Base-by-base conservation (phyloP, 192 early-diverging fungal species). In the Backusella psychrophila region DNA sequence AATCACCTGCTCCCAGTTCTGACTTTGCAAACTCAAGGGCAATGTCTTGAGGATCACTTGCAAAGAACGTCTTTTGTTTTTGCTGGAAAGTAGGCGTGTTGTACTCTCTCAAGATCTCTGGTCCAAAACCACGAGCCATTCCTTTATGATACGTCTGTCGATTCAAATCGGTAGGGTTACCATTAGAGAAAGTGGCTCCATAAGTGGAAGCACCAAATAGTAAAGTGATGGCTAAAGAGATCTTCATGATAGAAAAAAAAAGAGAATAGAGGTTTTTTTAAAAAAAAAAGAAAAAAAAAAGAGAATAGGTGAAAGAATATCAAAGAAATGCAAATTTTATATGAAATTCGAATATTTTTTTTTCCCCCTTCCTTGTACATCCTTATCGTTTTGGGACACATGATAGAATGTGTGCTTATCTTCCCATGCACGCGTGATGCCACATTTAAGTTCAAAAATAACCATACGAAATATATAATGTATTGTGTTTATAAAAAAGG, bases 1-100 rank as follows among this genome's bases (percentile, higher is more conserved):
- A 88, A 14, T 86, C 80, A 38, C 80, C 75, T 1, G 73, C 56
- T 6, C 85, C 82, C 17, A 87, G 72, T 2, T 75, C 53, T 19
- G 76, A 59, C 42, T 84, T 74, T 17, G 82, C 85, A 80, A 89
- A 89, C 41, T 83, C 77, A 4, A 85, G 71, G 72, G 88, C 88
- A 66, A 76, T 79, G 14, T 86, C 77, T 36, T 67, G 46, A 26
- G 86, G 82, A 66, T 83, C 66, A 21, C 31, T 36, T 23, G 68
- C 42, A 23, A 38, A 38, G 15, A n/a, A 36, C 19, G 35, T 36
- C n/a, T 21, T 39, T 34, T 36, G 39, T 42, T 69, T 11, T 19
- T 69, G 68, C 15, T 69, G 35, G 17, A 41, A 41, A n/a, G 35
- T 69, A 5, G 68, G 56, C 11, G 21, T 69, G 7, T 23, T n/a